Evolutionary conservation across 345 rosid species (phyloP), one percentile per base, ranked within the genome.

Genomic region (Mangifera indica): DNA sequence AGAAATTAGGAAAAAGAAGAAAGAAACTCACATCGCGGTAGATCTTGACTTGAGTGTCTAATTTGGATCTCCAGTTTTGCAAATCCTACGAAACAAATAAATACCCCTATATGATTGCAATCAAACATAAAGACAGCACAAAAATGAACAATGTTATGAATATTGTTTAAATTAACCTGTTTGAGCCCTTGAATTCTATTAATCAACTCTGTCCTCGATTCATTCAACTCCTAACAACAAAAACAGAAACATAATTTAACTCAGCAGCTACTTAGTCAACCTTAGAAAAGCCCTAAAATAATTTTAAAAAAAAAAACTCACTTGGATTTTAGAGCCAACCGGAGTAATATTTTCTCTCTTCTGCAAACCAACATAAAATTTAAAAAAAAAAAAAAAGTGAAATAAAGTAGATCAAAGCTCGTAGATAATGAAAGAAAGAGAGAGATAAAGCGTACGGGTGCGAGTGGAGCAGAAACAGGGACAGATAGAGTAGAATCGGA

Each of bases 1-100:
- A 29, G 2, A 29, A 1, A 29, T 29, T 44, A 14, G 10, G 7
- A 3, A 20, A 53, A 55, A 34, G 12, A 14, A 0, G 24, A 26
- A 22, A n/a, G n/a, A 60, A 11, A 76, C 87, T 85, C 53, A 92
- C 99, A 81, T 91, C 90, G 0, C 89, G 91, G 77, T 92, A 89
- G 72, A 89, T 81, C 82, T 83, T 91, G 56, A 92, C 98, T 84
- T 95, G 98, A 49, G 96, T 89, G 64, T 95, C 97, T 14, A 95
- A 71, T 79, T 89, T 95, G 25, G 93, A 89, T 69, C 99, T 91
- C 99, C 99, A 95, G 74, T 83, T 79, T 78, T 95, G 93, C 85
- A 95, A 82, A 83, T 95, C 99, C 99, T 95, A 72, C 51, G 12
- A 54, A 3, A n/a, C n/a, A 74, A 75, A 67, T 32, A 63, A 59